A percentile compares a stretch with the other conserved stretches of the same genome.
Evolutionary conservation across 2,329 filamentous ascomycete genomes (phyloP).

Genomic region (Calonectria hawksworthii): DNA sequence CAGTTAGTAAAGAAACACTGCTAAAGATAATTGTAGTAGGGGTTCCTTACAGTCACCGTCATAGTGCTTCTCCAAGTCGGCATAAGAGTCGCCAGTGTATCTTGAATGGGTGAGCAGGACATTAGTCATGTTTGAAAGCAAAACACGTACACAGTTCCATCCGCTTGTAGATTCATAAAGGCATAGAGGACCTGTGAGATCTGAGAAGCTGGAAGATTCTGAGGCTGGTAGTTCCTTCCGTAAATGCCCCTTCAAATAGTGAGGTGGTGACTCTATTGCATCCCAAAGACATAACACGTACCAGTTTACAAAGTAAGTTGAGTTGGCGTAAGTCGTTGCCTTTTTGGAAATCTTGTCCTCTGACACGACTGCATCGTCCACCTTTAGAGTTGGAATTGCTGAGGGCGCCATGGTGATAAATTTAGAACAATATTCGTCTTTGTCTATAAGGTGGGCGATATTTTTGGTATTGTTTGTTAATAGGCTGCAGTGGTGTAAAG

Average conservation of each 20-base stretch:
- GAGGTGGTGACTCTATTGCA: neutral
- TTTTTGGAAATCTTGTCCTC: neutral
- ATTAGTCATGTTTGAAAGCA: accelerated
- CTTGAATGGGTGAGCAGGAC: neutral
- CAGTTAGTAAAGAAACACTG: neutral
- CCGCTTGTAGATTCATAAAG: constrained; percentile 81
- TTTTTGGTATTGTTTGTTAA: neutral
- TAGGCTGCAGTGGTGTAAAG: neutral
- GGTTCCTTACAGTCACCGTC: constrained; percentile 32
- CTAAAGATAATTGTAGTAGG: neutral
- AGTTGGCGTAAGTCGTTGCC: constrained; percentile 17
- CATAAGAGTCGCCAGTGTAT: constrained; percentile 34
- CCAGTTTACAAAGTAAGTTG: constrained; percentile 39
- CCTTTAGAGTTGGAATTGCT: neutral
- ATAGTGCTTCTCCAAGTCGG: constrained; percentile 39
- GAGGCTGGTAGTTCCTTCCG: constrained; percentile 78
- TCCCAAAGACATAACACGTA: neutral
- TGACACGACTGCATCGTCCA: neutral
- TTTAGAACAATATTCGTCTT: neutral
- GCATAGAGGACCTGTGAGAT: constrained; percentile 84
- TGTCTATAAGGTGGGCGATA: neutral
- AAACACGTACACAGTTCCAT: constrained; percentile 76
- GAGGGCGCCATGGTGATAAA: neutral
- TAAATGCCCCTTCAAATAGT: constrained; percentile 73
- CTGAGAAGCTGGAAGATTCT: constrained; percentile 76